A percentile compares a stretch with the other conserved stretches of the same genome.
Conservation (phyloP, 2,329 filamentous ascomycete species). For the Colletotrichum spaethianum region DNA sequence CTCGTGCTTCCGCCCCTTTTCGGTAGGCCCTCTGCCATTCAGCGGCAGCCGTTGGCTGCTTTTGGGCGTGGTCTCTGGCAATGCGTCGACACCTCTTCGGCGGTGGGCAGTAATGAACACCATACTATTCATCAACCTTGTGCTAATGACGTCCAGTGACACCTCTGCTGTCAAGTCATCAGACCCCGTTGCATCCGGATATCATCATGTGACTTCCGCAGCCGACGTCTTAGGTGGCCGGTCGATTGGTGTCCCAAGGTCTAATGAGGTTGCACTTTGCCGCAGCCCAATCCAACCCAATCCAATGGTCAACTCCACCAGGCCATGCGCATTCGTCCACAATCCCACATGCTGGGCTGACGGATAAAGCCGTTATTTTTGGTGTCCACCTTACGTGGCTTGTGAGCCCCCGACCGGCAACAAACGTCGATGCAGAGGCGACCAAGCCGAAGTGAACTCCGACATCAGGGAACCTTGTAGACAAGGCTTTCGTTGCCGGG, state of each 20-base stretch:
- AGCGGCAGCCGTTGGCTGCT: neutral
- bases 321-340: slow-evolving; percentile 17
- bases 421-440: slow-evolving; percentile 6
- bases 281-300: slow-evolving; percentile 38
- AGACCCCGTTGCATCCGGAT: slow-evolving; percentile 2
- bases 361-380: slow-evolving; percentile 38
- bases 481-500: slow-evolving; percentile 24
- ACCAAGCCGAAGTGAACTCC: slow-evolving; percentile 13
- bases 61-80: neutral
- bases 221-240: slow-evolving; percentile 1
- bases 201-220: slow-evolving; percentile 24
- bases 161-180: neutral
- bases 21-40: neutral
- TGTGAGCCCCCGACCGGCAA: slow-evolving; percentile 6
- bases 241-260: slow-evolving; percentile 13
- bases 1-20: slow-evolving; percentile 29
- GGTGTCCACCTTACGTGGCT: slow-evolving; percentile 25
- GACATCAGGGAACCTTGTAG: slow-evolving; percentile 14
- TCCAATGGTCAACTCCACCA: slow-evolving; percentile 35
- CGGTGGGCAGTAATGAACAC: neutral
- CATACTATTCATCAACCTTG: neutral
- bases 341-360: slow-evolving; percentile 34
- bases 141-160: neutral
- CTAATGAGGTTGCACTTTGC: slow-evolving; percentile 33
- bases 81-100: neutral